Conservation (phyloP, 306 rosid genomes). For the Vigna angularis region DNA sequence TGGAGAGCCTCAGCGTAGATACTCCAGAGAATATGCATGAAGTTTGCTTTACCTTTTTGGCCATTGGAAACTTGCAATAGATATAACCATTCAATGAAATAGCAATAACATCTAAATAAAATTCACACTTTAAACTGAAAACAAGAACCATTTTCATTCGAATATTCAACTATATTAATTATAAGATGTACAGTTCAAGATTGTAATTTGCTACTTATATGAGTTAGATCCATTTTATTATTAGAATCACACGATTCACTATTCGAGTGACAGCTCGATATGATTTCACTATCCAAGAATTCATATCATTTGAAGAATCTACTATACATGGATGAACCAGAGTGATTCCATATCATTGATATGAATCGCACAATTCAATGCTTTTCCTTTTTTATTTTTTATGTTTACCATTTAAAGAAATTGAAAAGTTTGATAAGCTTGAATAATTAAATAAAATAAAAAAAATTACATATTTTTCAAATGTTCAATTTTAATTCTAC, state of each 20-base stretch:
- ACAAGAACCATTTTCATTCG: not conserved
- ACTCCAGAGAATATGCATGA: not conserved
- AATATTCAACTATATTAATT: not conserved
- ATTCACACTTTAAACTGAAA: conserved; percentile 2
- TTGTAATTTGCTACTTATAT: not conserved
- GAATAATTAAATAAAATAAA: not conserved
- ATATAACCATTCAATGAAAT: not conserved
- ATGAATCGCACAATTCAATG: not conserved
- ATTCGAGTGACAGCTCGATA: not conserved
- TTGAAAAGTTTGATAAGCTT: not conserved
- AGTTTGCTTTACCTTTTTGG: not conserved
- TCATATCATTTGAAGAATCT: not conserved
- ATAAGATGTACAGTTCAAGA: not conserved
- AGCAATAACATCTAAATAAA: not conserved
- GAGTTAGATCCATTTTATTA: not conserved
- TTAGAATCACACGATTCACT: not conserved
- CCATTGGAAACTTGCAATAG: conserved; percentile 3
- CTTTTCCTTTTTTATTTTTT: not conserved
- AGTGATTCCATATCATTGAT: not conserved
- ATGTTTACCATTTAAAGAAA: not conserved
- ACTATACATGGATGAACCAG: not conserved
- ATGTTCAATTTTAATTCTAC: not conserved
- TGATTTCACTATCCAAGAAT: not conserved
- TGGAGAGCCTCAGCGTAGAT: not conserved
- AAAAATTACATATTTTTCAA: not conserved